Conservation (phyloP, 768 basidiomycete genomes). For the Agaricus sinodeliciosus region DNA sequence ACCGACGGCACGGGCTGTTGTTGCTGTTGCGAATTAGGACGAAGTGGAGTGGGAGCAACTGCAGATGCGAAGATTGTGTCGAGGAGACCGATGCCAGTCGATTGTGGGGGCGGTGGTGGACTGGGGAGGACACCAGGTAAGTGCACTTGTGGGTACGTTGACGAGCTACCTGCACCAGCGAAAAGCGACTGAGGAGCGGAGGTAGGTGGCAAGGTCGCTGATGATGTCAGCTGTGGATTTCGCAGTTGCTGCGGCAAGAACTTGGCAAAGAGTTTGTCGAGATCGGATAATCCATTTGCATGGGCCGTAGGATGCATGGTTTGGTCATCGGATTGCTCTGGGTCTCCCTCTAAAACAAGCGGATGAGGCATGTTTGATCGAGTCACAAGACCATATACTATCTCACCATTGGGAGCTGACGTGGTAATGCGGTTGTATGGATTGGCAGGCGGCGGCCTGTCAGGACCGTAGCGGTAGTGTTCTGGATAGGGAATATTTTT, state of each 20-base stretch:
- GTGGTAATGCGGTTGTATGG: conserved; percentile 18
- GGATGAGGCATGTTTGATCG: too few relatives aligned
- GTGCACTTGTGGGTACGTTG: conserved; percentile 6
- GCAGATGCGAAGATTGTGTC: conserved; percentile 75
- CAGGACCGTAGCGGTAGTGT: conserved; percentile 62
- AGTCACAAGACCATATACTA: background rate
- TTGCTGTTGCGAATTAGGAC: conserved; percentile 8
- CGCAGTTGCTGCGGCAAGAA: conserved; percentile 22
- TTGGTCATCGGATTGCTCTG: conserved; percentile 11
- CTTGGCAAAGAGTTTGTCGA: conserved; percentile 44
- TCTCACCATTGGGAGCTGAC: background rate
- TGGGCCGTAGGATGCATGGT: background rate
- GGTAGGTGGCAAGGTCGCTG: conserved; percentile 19
- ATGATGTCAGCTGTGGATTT: conserved; percentile 17
- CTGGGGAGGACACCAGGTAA: background rate
- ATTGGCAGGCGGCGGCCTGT: conserved; percentile 55
- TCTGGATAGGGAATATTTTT: conserved; percentile 65
- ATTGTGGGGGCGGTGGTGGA: conserved; percentile 21
- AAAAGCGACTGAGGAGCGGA: conserved; percentile 43
- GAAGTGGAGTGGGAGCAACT: background rate
- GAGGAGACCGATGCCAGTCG: conserved; percentile 54
- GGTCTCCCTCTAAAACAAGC: background rate
- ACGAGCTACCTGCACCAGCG: conserved; percentile 25
- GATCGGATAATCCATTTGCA: conserved; percentile 23
- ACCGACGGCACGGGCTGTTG: conserved; percentile 9